Evolutionary conservation across 768 basidiomycete genomes (phyloP).

Genomic region (Termitomyces sp.): DNA sequence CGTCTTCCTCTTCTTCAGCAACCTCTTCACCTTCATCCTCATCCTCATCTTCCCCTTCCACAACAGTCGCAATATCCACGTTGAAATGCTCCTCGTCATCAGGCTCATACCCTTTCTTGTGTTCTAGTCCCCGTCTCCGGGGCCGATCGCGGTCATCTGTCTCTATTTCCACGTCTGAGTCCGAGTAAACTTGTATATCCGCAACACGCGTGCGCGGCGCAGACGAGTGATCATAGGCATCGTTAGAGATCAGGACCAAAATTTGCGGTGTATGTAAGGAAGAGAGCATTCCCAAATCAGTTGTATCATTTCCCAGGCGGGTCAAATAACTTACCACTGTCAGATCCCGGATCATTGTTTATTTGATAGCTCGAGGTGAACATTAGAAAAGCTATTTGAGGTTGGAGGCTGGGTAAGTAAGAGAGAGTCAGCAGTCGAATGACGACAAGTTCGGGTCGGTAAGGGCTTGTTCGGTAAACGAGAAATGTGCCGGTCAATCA

Average conservation of each 20-base stretch:
- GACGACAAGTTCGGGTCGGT: not conserved
- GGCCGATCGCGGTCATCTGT: conserved; percentile 2
- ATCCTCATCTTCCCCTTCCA: conserved; percentile 25
- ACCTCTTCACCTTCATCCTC: conserved; percentile 32
- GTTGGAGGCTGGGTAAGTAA: not conserved
- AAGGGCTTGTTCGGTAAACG: too few species aligned
- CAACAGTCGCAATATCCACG: conserved; percentile 33
- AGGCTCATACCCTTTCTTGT: conserved; percentile 17
- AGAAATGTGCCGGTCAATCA: too few species aligned
- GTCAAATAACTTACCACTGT: conserved; percentile 9
- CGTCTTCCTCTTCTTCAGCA: conserved; percentile 35
- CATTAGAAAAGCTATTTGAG: not conserved
- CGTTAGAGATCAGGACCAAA: not conserved
- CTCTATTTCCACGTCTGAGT: conserved; percentile 14
- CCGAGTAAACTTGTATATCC: conserved; percentile 8
- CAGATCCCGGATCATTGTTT: conserved; percentile 1
- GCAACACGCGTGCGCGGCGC: conserved; percentile 9
- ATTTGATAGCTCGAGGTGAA: not conserved
- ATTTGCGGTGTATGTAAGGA: not conserved
- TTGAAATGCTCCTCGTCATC: conserved; percentile 29
- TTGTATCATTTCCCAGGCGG: conserved; percentile 18
- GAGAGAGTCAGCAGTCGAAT: too few species aligned
- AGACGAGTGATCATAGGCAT: conserved; percentile 16
- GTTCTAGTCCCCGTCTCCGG: not conserved
- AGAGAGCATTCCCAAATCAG: conserved; percentile 8